These are phyloP conservation scores for Kernera saxatilis DNA, from an alignment of 345 rosid species.

Conservation along the genomic window DNA sequence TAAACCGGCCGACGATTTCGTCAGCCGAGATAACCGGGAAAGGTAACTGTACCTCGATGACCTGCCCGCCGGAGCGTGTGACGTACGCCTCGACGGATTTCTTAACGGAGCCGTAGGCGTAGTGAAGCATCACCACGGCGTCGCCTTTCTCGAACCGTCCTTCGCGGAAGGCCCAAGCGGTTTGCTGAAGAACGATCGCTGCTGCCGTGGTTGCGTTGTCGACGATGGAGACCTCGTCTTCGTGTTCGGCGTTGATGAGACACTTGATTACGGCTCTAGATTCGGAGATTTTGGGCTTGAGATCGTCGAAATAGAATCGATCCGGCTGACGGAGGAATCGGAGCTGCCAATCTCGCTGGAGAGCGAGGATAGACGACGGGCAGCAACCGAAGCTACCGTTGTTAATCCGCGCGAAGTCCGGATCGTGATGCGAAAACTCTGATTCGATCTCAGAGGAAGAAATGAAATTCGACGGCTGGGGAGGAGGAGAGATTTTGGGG, in stretches of 20 bases:
- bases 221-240: constrained; percentile 71
- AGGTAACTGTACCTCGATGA: constrained; percentile 75
- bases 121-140: constrained; percentile 79
- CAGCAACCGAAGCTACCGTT: constrained; percentile 95
- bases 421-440: constrained; percentile 81
- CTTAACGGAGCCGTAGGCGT: constrained; percentile 77
- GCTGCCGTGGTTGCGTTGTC: constrained; percentile 96
- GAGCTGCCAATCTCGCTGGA: constrained; percentile 64
- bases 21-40: constrained; percentile 67
- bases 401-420: constrained; percentile 60
- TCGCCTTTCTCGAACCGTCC: constrained; percentile 65
- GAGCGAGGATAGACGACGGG: constrained; percentile 57
- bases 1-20: constrained; percentile 61
- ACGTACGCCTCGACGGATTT: constrained; percentile 88
- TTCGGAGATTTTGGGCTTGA: constrained; percentile 43
- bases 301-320: constrained; percentile 57
- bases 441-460: constrained; percentile 42
- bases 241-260: constrained; percentile 68
- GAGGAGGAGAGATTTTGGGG: constrained; percentile 38
- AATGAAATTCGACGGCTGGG: constrained; percentile 27
- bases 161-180: constrained; percentile 64
- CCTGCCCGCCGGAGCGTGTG: constrained; percentile 77
- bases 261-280: constrained; percentile 50
- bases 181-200: constrained; percentile 67
- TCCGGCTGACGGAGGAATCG: constrained; percentile 74